phyloP scores from a whole-genome alignment of 805 yeast species.

The Hanseniaspora jakobsenii region DNA sequence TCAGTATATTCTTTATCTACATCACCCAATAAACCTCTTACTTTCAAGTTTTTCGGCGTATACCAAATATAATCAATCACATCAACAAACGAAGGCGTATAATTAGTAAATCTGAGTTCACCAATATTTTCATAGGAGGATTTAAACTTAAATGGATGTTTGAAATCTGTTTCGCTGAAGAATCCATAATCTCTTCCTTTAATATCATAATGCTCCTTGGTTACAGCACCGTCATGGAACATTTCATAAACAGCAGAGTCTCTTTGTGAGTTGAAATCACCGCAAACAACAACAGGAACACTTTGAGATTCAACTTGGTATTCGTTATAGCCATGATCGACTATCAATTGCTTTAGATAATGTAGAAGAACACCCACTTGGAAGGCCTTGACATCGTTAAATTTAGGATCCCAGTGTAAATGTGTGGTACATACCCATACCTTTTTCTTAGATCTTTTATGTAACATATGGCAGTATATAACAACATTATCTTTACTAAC shows the following conservation, averaged over 20 bases:
- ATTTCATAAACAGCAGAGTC: constrained; percentile 89
- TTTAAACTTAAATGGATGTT: constrained; percentile 66
- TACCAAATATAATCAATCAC: constrained; percentile 95
- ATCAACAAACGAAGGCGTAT: constrained; percentile 84
- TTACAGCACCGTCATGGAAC: constrained; percentile 68
- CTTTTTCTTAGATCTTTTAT: constrained; percentile 55
- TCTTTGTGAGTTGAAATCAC: constrained; percentile 83
- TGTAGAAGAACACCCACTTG: constrained; percentile 88
- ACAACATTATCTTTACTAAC: constrained; percentile 94
- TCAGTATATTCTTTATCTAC: constrained; percentile 67
- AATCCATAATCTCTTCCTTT: constrained; percentile 82
- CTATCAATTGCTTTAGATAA: constrained; percentile 60
- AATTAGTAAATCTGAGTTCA: constrained; percentile 88
- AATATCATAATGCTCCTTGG: constrained; percentile 59
- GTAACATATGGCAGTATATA: constrained; percentile 61
- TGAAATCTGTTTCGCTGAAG: constrained; percentile 79
- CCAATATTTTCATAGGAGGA: constrained; percentile 77
- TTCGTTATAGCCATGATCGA: constrained; percentile 24
- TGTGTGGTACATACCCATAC: constrained; percentile 79
- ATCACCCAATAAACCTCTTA: constrained; percentile 74
- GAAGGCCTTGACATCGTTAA: constrained; percentile 88
- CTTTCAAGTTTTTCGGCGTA: constrained; percentile 66
- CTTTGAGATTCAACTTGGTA: constrained; percentile 32
- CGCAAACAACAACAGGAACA: constrained; percentile 74
- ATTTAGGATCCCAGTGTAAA: constrained; percentile 96